phyloP scores from a whole-genome alignment of 1,284 basidiomycete genomes.

The Fistulinella cinereoalba region DNA sequence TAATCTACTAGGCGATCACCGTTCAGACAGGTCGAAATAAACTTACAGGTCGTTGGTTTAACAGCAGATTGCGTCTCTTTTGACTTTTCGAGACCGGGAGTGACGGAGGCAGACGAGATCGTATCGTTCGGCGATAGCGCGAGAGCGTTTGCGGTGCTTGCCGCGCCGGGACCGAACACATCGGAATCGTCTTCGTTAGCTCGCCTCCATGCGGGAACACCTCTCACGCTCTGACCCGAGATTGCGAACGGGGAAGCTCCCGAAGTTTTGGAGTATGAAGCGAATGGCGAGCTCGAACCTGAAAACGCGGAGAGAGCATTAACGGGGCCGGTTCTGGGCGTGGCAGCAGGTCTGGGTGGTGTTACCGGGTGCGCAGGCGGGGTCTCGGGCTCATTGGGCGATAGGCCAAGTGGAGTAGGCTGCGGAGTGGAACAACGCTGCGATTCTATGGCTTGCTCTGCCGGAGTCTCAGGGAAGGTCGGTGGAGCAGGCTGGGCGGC shows the following conservation, averaged over 20 bases:
- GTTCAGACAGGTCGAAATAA: not conserved
- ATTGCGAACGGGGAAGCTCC: constrained; percentile 26
- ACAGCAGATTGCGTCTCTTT: constrained; percentile 1
- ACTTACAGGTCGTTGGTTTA: constrained; percentile 21
- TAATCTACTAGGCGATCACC: too few species aligned
- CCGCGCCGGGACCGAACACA: constrained; percentile 9
- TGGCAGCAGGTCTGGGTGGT: constrained; percentile 13
- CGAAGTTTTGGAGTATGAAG: constrained; percentile 26
- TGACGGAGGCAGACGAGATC: not conserved
- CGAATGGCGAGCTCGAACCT: constrained; percentile 42
- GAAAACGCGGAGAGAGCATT: constrained; percentile 46
- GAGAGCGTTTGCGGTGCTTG: constrained; percentile 6
- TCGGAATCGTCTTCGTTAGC: constrained; percentile 7
- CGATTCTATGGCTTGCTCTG: constrained; percentile 11
- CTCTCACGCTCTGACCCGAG: constrained; percentile 12
- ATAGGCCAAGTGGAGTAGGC: constrained; percentile 2
- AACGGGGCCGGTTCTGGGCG: constrained; percentile 4
- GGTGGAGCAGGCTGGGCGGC: constrained; percentile 13
- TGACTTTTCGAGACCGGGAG: not conserved
- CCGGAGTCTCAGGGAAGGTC: not conserved
- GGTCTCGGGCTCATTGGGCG: constrained; percentile 13
- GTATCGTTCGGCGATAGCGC: constrained; percentile 20
- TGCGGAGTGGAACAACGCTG: constrained; percentile 14
- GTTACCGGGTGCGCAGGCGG: constrained; percentile 12
- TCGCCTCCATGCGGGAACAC: constrained; percentile 27